A percentile compares a stretch with the other conserved stretches of the same genome.
Evolutionary conservation across 768 basidiomycete genomes (phyloP).

Genomic region (Podaxis mareebaensis): DNA sequence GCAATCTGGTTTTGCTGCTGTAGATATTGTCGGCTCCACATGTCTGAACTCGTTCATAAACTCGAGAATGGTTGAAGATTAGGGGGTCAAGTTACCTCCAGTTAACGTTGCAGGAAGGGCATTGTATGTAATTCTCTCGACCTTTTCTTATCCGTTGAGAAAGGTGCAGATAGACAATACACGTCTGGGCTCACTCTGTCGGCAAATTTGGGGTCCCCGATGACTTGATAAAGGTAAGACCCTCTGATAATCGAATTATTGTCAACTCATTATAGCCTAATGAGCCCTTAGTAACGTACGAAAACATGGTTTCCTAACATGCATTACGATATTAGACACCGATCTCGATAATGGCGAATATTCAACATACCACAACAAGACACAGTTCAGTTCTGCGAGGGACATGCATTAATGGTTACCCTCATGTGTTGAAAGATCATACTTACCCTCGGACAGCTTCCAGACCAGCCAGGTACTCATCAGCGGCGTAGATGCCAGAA

Average conservation of each 20-base stretch:
- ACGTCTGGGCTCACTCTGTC: constrained; percentile 38
- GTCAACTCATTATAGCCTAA: neutral
- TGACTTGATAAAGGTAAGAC: constrained; percentile 56
- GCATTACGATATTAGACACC: neutral
- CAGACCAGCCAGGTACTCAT: constrained; percentile 57
- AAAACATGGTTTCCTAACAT: constrained; percentile 60
- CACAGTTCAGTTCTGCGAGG: constrained; percentile 50
- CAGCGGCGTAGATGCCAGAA: constrained; percentile 55
- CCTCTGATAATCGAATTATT: constrained; percentile 32
- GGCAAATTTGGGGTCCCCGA: constrained; percentile 51
- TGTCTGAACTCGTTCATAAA: constrained; percentile 34
- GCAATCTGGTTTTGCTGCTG: constrained; percentile 62
- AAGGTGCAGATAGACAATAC: neutral
- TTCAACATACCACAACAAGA: constrained; percentile 45
- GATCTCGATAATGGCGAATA: neutral
- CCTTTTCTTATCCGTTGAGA: constrained; percentile 19
- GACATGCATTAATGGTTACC: neutral
- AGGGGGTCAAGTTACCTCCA: constrained; percentile 33
- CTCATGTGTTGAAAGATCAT: neutral
- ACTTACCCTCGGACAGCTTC: constrained; percentile 53
- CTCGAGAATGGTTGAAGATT: no score
- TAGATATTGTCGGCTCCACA: constrained; percentile 61
- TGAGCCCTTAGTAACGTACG: constrained; percentile 32
- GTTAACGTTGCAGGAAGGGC: constrained; percentile 50
- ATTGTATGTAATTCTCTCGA: constrained; percentile 53